Percentiles rank a stretch among this genome's conserved stretches.
These are phyloP conservation scores for Cryoendolithus antarcticus DNA, from an alignment of 2,329 filamentous ascomycete species.

Conservation along the genomic window DNA sequence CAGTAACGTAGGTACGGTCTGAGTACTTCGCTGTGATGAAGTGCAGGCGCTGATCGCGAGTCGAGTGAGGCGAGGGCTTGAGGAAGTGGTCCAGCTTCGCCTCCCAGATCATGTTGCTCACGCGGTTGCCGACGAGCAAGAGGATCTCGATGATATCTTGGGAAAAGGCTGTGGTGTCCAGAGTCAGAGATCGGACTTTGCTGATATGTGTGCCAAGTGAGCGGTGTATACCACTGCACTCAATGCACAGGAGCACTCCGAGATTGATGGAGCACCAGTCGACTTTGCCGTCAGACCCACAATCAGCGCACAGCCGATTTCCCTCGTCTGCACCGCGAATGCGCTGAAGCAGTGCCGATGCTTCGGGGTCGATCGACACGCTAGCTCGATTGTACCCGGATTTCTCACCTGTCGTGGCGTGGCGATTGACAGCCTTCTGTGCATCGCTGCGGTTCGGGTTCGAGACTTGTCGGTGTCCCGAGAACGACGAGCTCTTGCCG, in stretches of 20 bases:
- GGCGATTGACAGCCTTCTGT: slow-evolving; percentile 55
- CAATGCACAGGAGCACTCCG: slow-evolving; percentile 90
- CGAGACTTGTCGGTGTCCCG: slow-evolving; percentile 39
- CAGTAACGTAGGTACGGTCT: slow-evolving; percentile 68
- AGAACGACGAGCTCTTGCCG: slow-evolving; percentile 72
- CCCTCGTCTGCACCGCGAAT: slow-evolving; percentile 84
- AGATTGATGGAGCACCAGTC: slow-evolving; percentile 99
- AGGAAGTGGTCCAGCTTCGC: slow-evolving; percentile 59
- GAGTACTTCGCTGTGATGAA: slow-evolving; percentile 96
- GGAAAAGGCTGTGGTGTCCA: slow-evolving; percentile 93
- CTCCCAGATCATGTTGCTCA: slow-evolving; percentile 97
- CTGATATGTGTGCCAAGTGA: slow-evolving; percentile 95
- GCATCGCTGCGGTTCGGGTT: slow-evolving; percentile 28
- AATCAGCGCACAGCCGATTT: slow-evolving; percentile 90
- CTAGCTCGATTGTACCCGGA: slow-evolving; percentile 56
- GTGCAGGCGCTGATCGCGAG: slow-evolving; percentile 76
- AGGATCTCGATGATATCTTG: slow-evolving; percentile 93
- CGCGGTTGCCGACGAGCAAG: slow-evolving; percentile 78
- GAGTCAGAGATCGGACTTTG: slow-evolving; percentile 86
- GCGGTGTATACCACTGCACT: slow-evolving; percentile 94
- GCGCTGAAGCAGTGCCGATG: slow-evolving; percentile 65
- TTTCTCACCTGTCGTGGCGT: slow-evolving; percentile 83
- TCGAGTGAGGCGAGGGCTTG: slow-evolving; percentile 67
- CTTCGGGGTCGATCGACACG: slow-evolving; percentile 66
- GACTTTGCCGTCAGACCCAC: slow-evolving; percentile 79